Evolutionary conservation across 2,329 filamentous ascomycete genomes (phyloP).

Genomic region (Penicillium sp.): DNA sequence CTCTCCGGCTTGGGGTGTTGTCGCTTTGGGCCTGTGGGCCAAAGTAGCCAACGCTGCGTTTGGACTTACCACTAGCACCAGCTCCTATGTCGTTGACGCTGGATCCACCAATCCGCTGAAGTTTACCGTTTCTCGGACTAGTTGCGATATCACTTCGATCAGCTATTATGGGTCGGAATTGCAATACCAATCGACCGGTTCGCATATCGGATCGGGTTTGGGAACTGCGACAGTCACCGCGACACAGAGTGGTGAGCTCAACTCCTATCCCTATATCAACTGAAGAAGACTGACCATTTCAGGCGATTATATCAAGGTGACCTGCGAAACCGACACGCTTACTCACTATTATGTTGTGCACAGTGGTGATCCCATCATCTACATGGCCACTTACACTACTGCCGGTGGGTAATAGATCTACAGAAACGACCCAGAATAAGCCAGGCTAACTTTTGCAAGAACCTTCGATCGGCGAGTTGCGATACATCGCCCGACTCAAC

Average conservation of each 20-base stretch:
- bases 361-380: constrained; percentile 64
- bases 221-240: constrained; percentile 62
- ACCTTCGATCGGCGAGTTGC: constrained; percentile 63
- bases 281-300: not conserved
- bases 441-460: constrained; percentile 36
- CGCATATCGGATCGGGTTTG: constrained; percentile 64
- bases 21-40: constrained; percentile 25
- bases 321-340: constrained; percentile 62
- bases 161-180: constrained; percentile 63
- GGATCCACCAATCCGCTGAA: constrained; percentile 55
- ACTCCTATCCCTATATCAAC: too few relatives aligned
- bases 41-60: constrained; percentile 32
- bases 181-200: constrained; percentile 57
- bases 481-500: constrained; percentile 66
- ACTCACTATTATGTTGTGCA: constrained; percentile 68
- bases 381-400: constrained; percentile 66
- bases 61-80: constrained; percentile 27
- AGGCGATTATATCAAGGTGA: constrained; percentile 62
- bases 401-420: constrained; percentile 36
- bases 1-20: constrained; percentile 19
- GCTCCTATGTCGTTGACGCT: constrained; percentile 52
- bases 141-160: constrained; percentile 68
- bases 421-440: not conserved
- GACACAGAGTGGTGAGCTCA: constrained; percentile 38
- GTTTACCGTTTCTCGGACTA: constrained; percentile 57